Percentiles rank a stretch among this genome's conserved stretches.
These are phyloP conservation scores for Schizonepeta tenuifolia DNA, from an alignment of 257 asterid genomes.

Conservation along the genomic window DNA sequence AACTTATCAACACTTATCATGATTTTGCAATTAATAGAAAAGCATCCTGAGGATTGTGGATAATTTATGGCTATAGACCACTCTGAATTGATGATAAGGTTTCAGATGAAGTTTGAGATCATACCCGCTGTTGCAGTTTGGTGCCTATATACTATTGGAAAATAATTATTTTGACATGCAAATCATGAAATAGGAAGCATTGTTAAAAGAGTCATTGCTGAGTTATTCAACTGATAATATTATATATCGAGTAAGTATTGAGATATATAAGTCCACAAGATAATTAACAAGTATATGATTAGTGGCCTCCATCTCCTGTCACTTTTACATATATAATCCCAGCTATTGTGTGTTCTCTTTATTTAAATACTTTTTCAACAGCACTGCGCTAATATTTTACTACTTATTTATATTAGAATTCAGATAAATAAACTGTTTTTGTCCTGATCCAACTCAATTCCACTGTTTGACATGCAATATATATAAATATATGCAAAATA, in stretches of 20 bases:
- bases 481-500: background rate
- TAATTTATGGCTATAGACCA: background rate
- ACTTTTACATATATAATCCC: constrained; percentile 43
- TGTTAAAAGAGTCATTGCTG: constrained; percentile 11
- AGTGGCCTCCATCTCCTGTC: constrained; percentile 63
- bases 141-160: background rate
- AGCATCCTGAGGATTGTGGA: background rate
- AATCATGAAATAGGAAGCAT: constrained; percentile 2
- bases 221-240: background rate
- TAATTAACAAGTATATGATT: constrained; percentile 31
- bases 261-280: background rate
- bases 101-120: constrained; percentile 17
- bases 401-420: constrained; percentile 9
- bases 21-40: background rate
- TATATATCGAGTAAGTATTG: constrained; percentile 5
- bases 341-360: constrained; percentile 1
- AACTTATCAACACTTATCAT: background rate
- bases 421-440: constrained; percentile 14
- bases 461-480: constrained; percentile 2
- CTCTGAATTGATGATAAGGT: background rate
- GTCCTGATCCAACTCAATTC: constrained; percentile 24
- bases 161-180: constrained; percentile 2
- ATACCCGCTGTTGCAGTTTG: background rate
- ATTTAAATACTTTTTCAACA: constrained; percentile 14
- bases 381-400: constrained; percentile 3